Conservation (phyloP, 1,284 basidiomycete species). For the Boletellus deceptivus region DNA sequence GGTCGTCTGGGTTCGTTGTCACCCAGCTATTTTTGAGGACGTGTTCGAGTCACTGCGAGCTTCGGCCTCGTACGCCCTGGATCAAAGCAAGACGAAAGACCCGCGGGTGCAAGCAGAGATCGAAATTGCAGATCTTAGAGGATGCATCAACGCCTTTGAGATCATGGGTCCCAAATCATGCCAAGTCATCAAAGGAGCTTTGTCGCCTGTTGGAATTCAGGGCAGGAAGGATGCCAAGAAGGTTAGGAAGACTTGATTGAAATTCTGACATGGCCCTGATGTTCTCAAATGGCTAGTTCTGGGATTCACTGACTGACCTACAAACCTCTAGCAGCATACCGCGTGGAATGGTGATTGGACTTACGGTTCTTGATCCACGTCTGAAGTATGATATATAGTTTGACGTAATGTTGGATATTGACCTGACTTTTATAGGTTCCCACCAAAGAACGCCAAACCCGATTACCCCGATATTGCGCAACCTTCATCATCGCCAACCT, state of each 20-base stretch:
- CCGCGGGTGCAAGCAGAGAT: constrained; percentile 41
- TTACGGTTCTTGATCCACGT: constrained; percentile 79
- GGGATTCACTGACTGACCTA: constrained; percentile 58
- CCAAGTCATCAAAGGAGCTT: constrained; percentile 72
- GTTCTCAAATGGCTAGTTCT: constrained; percentile 52
- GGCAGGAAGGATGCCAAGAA: constrained; percentile 57
- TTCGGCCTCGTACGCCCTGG: constrained; percentile 51
- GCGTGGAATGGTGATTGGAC: constrained; percentile 71
- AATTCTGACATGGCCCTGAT: constrained; percentile 1
- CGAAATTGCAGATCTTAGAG: constrained; percentile 67
- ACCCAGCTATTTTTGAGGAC: constrained; percentile 68
- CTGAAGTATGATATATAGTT: constrained; percentile 48
- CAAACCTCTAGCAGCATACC: constrained; percentile 68
- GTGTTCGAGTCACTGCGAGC: constrained; percentile 51
- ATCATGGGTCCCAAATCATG: constrained; percentile 83
- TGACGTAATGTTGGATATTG: neutral
- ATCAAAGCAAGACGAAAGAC: constrained; percentile 37
- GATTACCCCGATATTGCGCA: constrained; percentile 22
- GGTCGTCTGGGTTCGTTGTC: constrained; percentile 72
- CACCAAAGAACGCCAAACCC: constrained; percentile 69
- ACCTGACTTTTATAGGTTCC: constrained; percentile 53
- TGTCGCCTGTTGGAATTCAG: constrained; percentile 57
- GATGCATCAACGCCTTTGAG: constrained; percentile 78
- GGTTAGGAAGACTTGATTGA: constrained; percentile 35
- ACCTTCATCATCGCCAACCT: constrained; percentile 22